Evolutionary conservation across 2,329 filamentous ascomycete genomes (phyloP).

Genomic region (Aspergillus pseudotamarii): DNA sequence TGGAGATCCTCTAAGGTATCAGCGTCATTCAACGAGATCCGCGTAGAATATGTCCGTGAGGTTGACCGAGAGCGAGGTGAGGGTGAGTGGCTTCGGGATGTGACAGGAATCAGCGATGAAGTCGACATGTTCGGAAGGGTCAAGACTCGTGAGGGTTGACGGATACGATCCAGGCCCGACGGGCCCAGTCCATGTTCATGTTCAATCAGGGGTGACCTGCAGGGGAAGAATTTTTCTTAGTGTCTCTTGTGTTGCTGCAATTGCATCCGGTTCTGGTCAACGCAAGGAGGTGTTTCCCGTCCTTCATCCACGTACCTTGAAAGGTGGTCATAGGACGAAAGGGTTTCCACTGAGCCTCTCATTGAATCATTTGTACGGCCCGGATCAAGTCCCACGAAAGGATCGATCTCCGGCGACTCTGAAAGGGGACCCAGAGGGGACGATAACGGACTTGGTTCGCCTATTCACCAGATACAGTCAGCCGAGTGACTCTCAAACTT

Average conservation of each 20-base stretch:
- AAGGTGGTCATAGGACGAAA: slow-evolving; percentile 67
- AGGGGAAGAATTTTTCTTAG: slow-evolving; percentile 20
- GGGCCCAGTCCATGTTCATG: slow-evolving; percentile 85
- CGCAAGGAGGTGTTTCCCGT: slow-evolving; percentile 22
- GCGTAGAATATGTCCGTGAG: slow-evolving; percentile 55
- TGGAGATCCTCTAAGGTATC: slow-evolving; percentile 82
- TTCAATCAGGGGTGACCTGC: slow-evolving; percentile 80
- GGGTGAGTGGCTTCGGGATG: slow-evolving; percentile 67
- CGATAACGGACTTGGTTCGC: slow-evolving; percentile 44
- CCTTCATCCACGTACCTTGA: slow-evolving; percentile 64
- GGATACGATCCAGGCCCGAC: slow-evolving; percentile 88
- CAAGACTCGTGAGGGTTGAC: slow-evolving; percentile 71
- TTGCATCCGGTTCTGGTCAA: slow-evolving; percentile 10
- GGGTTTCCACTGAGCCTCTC: slow-evolving; percentile 77
- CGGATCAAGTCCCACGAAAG: slow-evolving; percentile 51
- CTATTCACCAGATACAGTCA: slow-evolving; percentile 26
- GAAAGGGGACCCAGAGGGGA: slow-evolving; percentile 41
- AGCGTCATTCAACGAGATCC: slow-evolving; percentile 65
- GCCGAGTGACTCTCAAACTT: slow-evolving; percentile 11
- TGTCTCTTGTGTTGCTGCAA: slow-evolving; percentile 11
- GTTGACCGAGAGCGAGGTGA: slow-evolving; percentile 68
- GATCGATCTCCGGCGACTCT: slow-evolving; percentile 38
- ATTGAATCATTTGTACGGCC: slow-evolving; percentile 60
- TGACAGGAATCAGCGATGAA: slow-evolving; percentile 63
- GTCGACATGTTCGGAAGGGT: slow-evolving; percentile 67